Conservation (phyloP, 164 flowering plant genomes). For the Vitis rotundifolia region DNA sequence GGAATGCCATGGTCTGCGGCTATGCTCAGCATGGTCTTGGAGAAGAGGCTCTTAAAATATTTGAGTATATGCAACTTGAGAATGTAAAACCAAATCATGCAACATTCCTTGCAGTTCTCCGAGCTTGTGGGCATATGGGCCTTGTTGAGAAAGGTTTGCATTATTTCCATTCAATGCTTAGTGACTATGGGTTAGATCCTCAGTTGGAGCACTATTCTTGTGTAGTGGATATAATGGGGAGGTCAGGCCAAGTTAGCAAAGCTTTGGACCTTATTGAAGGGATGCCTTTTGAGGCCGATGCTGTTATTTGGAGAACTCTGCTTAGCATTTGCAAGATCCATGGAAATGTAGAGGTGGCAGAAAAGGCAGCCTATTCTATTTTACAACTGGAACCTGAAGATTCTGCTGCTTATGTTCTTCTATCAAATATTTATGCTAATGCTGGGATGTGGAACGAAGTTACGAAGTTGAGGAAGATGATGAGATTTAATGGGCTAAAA, state of each 20-base stretch:
- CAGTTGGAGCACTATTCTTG: constrained; percentile 78
- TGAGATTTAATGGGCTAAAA: constrained; percentile 54
- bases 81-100: constrained; percentile 75
- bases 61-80: constrained; percentile 52
- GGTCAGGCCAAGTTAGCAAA: constrained; percentile 55
- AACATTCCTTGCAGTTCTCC: constrained; percentile 72
- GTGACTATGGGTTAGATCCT: constrained; percentile 54
- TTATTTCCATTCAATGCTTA: constrained; percentile 58
- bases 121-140: constrained; percentile 82
- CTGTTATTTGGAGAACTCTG: constrained; percentile 72
- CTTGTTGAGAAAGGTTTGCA: constrained; percentile 45
- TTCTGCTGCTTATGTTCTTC: constrained; percentile 65
- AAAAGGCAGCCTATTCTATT: constrained; percentile 56
- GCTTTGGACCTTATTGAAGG: constrained; percentile 60
- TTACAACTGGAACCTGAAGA: constrained; percentile 69
- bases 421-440: constrained; percentile 75
- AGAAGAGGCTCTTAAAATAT: constrained; percentile 54
- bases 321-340: constrained; percentile 69
- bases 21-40: constrained; percentile 79
- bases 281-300: constrained; percentile 80
- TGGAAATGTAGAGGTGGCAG: constrained; percentile 72
- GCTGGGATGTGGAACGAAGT: constrained; percentile 76
- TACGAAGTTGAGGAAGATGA: constrained; percentile 53
- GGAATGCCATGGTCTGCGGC: constrained; percentile 84
- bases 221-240: constrained; percentile 76